Percentiles rank a stretch among this genome's conserved stretches.
phyloP scores from a whole-genome alignment of 306 rosid species.

The Sicyos edulis region DNA sequence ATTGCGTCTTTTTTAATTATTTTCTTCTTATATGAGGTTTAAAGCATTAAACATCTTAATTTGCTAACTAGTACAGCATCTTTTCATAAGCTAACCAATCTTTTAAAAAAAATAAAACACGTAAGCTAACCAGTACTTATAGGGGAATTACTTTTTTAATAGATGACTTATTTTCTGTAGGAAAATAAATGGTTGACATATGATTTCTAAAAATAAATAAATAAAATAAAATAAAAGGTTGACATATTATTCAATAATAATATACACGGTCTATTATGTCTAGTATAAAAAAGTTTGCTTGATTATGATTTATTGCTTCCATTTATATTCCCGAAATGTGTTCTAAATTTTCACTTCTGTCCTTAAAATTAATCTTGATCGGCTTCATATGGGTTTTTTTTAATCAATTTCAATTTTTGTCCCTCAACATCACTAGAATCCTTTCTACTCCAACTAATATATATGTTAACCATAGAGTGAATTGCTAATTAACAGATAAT shows the following conservation, averaged over 20 bases:
- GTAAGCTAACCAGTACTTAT: not conserved
- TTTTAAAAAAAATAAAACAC: no score
- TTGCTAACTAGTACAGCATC: not conserved
- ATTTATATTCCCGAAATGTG: not conserved
- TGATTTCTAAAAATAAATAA: no score
- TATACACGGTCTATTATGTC: not conserved
- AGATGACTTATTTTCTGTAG: not conserved
- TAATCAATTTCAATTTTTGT: not conserved
- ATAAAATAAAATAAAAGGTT: no score
- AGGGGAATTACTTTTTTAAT: not conserved
- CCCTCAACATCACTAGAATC: not conserved
- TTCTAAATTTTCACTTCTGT: not conserved
- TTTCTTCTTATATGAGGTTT: not conserved
- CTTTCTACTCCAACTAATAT: not conserved
- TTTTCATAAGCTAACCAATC: no score
- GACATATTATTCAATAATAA: not conserved
- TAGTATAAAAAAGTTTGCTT: not conserved
- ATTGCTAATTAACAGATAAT: no score
- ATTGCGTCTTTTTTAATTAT: not conserved
- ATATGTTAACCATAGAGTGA: no score
- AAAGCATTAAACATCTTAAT: no score
- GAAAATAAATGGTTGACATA: no score
- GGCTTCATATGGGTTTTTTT: not conserved
- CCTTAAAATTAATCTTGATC: not conserved
- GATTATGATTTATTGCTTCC: not conserved